Evolutionary conservation across 768 basidiomycete species (phyloP).

Genomic region (Tylopilus cervinicoccineus): DNA sequence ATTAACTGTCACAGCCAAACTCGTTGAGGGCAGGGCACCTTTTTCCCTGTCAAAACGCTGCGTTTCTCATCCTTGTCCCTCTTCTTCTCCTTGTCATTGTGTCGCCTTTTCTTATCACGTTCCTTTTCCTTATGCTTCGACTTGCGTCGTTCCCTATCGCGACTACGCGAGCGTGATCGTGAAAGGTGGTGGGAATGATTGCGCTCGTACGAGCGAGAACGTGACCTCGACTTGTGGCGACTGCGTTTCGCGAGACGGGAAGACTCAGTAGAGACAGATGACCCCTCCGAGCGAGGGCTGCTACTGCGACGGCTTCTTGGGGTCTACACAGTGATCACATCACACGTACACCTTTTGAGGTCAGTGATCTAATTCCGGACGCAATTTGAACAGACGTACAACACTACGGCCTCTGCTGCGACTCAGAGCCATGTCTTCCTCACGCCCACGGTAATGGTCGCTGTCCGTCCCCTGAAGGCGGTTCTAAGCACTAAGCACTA

Average conservation of each 20-base stretch:
- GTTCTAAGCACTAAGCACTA: neutral
- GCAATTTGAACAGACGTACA: constrained; percentile 20
- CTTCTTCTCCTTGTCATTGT: constrained; percentile 32
- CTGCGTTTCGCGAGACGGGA: constrained; percentile 13
- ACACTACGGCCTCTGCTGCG: constrained; percentile 24
- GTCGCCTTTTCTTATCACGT: constrained; percentile 37
- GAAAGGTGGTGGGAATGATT: constrained; percentile 15
- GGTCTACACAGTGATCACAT: constrained; percentile 18
- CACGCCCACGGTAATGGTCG: constrained; percentile 2
- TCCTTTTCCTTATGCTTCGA: constrained; percentile 26
- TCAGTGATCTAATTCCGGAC: constrained; percentile 10
- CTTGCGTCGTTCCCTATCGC: constrained; percentile 22
- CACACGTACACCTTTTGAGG: constrained; percentile 24
- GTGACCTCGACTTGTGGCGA: constrained; percentile 19
- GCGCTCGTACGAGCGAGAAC: constrained; percentile 19
- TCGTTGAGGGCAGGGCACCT: constrained; percentile 33
- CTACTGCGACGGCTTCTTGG: constrained; percentile 13
- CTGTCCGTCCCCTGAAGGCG: constrained; percentile 8
- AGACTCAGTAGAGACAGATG: constrained; percentile 14
- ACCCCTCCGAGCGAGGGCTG: constrained; percentile 19
- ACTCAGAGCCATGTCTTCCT: constrained; percentile 1
- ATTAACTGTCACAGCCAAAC: neutral
- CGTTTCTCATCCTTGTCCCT: constrained; percentile 45
- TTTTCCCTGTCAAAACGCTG: constrained; percentile 60
- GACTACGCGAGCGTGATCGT: constrained; percentile 28